A percentile compares a stretch with the other conserved stretches of the same genome.
Evolutionary conservation across 1,284 basidiomycete genomes (phyloP).

Genomic region (Naganishia sp.): DNA sequence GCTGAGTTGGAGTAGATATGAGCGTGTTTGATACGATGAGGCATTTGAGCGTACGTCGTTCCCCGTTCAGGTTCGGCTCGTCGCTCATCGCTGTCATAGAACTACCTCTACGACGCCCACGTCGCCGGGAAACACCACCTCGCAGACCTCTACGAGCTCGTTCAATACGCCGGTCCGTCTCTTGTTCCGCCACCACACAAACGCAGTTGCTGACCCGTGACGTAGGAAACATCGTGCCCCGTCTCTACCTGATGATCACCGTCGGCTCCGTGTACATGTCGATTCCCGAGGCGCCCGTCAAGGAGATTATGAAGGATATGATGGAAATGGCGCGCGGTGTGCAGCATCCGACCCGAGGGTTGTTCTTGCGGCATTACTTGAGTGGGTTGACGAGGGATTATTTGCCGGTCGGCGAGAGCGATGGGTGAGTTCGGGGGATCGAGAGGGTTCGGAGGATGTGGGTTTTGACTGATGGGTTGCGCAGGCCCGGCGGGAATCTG

Average conservation of each 20-base stretch:
- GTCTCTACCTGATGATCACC: constrained; percentile 96
- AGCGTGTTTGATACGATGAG: constrained; percentile 91
- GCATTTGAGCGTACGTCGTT: constrained; percentile 64
- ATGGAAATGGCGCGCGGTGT: constrained; percentile 97
- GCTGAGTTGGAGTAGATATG: constrained; percentile 67
- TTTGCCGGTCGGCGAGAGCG: constrained; percentile 77
- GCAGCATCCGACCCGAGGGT: constrained; percentile 85
- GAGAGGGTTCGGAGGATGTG: neutral
- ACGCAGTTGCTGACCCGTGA: constrained; percentile 1
- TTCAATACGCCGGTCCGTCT: constrained; percentile 78
- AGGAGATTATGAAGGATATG: constrained; percentile 99
- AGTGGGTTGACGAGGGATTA: constrained; percentile 92
- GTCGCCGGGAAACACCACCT: constrained; percentile 83
- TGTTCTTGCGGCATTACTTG: constrained; percentile 91
- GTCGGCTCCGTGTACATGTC: constrained; percentile 98
- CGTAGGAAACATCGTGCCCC: constrained; percentile 71
- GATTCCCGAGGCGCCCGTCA: constrained; percentile 87
- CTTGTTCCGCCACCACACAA: neutral
- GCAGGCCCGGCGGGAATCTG: constrained; percentile 78
- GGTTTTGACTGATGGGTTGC: constrained; percentile 14
- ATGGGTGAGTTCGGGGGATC: constrained; percentile 64
- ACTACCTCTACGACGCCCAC: constrained; percentile 92
- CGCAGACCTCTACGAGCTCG: constrained; percentile 94
- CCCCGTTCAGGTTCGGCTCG: neutral
- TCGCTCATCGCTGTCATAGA: constrained; percentile 44